phyloP scores from a whole-genome alignment of 2,329 filamentous ascomycete species.

The Aspergillus arachidicola region DNA sequence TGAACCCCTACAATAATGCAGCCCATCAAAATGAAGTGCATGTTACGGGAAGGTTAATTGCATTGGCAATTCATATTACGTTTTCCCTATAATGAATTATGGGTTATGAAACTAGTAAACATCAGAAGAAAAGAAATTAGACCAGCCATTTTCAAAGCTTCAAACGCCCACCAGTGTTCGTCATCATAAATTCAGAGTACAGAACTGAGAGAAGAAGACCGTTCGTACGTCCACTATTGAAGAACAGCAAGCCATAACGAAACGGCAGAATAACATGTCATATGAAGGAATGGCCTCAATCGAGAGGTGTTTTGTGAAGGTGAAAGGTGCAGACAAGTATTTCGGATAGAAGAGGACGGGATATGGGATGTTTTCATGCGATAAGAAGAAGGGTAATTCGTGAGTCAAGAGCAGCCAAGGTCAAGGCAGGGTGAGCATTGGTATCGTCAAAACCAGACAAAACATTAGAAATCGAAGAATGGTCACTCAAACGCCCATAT shows the following conservation, averaged over 20 bases:
- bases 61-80: not conserved
- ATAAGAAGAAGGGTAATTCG: not conserved
- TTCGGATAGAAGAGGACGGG: not conserved
- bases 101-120: conserved; percentile 25
- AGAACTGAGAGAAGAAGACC: conserved; percentile 28
- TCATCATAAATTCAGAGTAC: conserved; percentile 31
- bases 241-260: conserved; percentile 6
- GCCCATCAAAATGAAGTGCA: not conserved
- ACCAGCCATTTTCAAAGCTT: conserved; percentile 28
- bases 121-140: conserved; percentile 26
- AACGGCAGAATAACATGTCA: conserved; percentile 6
- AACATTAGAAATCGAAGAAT: conserved; percentile 2
- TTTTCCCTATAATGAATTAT: not conserved
- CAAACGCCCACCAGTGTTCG: conserved; percentile 28
- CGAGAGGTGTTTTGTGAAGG: not conserved
- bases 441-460: conserved; percentile 1
- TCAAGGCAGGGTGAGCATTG: conserved; percentile 1
- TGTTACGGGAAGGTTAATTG: not conserved
- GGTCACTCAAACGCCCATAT: conserved; percentile 34
- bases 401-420: not conserved
- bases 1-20: not conserved
- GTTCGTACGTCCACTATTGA: conserved; percentile 30
- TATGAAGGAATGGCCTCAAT: not conserved
- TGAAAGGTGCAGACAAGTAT: not conserved
- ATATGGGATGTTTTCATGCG: not conserved